Base-by-base conservation (phyloP, 164 flowering plant species). In the Magnolia officinalis region DNA sequence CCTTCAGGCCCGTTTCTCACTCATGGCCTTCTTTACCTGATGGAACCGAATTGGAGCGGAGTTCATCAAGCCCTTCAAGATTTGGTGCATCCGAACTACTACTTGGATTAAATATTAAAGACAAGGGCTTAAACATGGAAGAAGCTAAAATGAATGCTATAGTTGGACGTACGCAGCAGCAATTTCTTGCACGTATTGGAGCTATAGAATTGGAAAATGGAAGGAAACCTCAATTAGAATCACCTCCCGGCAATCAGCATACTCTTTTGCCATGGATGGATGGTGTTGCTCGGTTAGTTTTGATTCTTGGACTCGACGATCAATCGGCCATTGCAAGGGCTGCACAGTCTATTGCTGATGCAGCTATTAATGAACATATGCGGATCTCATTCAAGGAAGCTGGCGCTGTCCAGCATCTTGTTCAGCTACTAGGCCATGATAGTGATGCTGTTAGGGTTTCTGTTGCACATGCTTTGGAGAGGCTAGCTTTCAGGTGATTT, bases 1-100 rank as follows among this genome's bases (percentile, higher is more conserved):
- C 92, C 67, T 88, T 89, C 55, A 88, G 70, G 76, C 89, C 93
- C 14, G 71, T 76, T 78, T 81, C 88, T 70, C 80, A 90, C 84
- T 87, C 91, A 69, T 91, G 94, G 97, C 98, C 97, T 72, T 85
- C 89, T 50, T 84, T 93, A 71, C 97, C 98, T 31, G 98, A 95
- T 87, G 96, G 97, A 50, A 85, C 93, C 23, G 84, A 87, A 80
- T 72, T 95, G 75, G 85, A 93, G 75, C 82, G 81, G 74, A 81
- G 76, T 77, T 73, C 89, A 24, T 82, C 85, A 74, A 81, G 73
- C 50, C 87, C 90, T 66, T 92, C 95, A 10, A 86, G 86, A 74
- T 95, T 73, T 83, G 98, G 97, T 85, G 98, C 94, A 63, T 82
- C 93, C 55, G 90, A 91, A 70, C 80, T 93, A 71, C 95, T 91